Conservation (phyloP, 768 basidiomycete species). For the Lactarius pseudohatsudake region DNA sequence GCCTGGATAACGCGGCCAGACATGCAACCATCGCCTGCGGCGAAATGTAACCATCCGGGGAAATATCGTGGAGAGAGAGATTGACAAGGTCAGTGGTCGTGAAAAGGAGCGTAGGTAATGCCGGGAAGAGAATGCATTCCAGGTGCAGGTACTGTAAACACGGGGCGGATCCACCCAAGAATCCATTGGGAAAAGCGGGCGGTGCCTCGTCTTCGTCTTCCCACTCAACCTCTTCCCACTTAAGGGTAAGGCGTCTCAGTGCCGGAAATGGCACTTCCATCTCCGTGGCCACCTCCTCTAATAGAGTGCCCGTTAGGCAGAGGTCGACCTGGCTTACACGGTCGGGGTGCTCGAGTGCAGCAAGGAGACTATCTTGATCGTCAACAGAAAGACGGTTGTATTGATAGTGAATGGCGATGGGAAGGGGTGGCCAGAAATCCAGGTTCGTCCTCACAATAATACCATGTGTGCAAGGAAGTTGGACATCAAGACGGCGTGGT, state of each 20-base stretch:
- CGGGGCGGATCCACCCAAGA: conserved; percentile 6
- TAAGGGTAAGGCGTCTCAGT: not conserved
- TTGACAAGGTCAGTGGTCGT: not conserved
- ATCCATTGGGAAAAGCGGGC: not conserved
- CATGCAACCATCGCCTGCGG: not conserved
- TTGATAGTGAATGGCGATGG: not conserved
- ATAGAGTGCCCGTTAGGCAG: not conserved
- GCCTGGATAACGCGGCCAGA: not conserved
- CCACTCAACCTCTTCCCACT: not conserved
- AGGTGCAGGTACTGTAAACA: not conserved
- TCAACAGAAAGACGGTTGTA: no score
- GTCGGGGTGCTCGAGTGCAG: not conserved
- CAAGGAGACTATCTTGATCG: not conserved
- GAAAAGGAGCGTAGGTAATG: not conserved
- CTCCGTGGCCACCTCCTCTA: not conserved
- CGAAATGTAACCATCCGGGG: not conserved
- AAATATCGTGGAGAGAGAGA: not conserved
- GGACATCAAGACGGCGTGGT: not conserved
- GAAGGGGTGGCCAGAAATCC: not conserved
- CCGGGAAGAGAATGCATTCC: not conserved
- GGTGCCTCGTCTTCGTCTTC: not conserved
- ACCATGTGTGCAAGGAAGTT: not conserved
- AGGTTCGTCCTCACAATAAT: no score
- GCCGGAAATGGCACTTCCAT: conserved; percentile 1
- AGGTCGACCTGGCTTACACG: not conserved